These are phyloP conservation scores for Myriosclerotinia scirpicola DNA, from an alignment of 2,329 filamentous ascomycete genomes.

Conservation along the genomic window DNA sequence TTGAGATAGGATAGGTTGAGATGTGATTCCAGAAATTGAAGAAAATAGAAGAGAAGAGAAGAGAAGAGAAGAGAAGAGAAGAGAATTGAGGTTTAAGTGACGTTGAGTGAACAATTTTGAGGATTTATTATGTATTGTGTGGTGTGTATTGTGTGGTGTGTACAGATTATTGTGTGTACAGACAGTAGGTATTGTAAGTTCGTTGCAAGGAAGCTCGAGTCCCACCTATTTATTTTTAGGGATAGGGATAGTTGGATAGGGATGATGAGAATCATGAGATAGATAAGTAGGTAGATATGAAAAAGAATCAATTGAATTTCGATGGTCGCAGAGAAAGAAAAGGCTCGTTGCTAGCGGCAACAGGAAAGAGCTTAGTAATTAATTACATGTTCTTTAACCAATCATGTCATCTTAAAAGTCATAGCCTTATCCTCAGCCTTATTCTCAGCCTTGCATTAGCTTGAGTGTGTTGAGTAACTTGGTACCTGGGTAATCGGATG, in stretches of 20 bases:
- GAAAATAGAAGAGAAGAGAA: not conserved
- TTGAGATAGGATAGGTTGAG: not conserved
- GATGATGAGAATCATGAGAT: too few relatives aligned
- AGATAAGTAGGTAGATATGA: not conserved
- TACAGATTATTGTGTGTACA: not conserved
- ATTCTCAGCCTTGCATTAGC: slow-evolving; percentile 3
- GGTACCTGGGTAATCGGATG: too few relatives aligned
- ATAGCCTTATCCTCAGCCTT: slow-evolving; percentile 1
- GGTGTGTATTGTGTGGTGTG: not conserved
- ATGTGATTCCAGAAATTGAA: not conserved
- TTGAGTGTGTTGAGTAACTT: too few relatives aligned
- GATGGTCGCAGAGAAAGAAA: not conserved
- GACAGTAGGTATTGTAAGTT: not conserved
- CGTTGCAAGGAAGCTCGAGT: not conserved
- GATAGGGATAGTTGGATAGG: not conserved
- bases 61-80: not conserved
- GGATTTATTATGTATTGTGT: not conserved
- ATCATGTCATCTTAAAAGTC: not conserved
- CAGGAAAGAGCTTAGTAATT: not conserved
- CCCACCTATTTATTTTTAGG: not conserved
- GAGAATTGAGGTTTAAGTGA: not conserved
- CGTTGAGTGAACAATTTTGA: not conserved
- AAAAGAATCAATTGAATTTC: too few relatives aligned
- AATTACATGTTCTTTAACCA: not conserved
- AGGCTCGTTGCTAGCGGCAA: slow-evolving; percentile 7